These are phyloP conservation scores for Candida hispaniensis DNA, from an alignment of 805 yeast genomes.

Conservation along the genomic window DNA sequence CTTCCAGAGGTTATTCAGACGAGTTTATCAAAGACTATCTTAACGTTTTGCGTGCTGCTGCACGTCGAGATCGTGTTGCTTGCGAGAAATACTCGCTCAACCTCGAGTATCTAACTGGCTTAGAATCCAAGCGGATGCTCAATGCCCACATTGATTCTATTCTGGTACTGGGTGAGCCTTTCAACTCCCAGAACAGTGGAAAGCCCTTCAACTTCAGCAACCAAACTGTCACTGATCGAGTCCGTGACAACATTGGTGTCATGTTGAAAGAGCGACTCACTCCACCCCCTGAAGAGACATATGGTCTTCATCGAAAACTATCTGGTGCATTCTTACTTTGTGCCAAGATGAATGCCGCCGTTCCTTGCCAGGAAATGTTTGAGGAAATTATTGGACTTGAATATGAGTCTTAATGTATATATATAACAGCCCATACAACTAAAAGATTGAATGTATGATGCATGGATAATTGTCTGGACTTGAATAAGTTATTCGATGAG, in stretches of 20 bases:
- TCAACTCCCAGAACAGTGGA: slow-evolving; percentile 40
- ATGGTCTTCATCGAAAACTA: slow-evolving; percentile 88
- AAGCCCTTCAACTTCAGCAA: slow-evolving; percentile 55
- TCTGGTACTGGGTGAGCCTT: slow-evolving; percentile 86
- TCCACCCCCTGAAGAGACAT: slow-evolving; percentile 98
- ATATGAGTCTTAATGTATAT: slow-evolving; percentile 1
- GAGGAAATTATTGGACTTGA: slow-evolving; percentile 53
- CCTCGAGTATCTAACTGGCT: slow-evolving; percentile 84
- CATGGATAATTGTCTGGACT: too few species aligned
- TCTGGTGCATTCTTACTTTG: slow-evolving; percentile 90
- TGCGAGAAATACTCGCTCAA: slow-evolving; percentile 56
- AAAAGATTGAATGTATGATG: too few species aligned
- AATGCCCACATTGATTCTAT: slow-evolving; percentile 89
- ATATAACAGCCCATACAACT: too few species aligned
- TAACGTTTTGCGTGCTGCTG: slow-evolving; percentile 63
- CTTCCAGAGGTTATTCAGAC: slow-evolving; percentile 67
- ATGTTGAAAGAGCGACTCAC: slow-evolving; percentile 88
- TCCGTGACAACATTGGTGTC: slow-evolving; percentile 71
- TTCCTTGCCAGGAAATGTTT: slow-evolving; percentile 71
- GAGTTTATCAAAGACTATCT: slow-evolving; percentile 63
- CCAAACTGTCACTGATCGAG: slow-evolving; percentile 92
- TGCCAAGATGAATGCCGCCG: slow-evolving; percentile 70
- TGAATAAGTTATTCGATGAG: too few species aligned
- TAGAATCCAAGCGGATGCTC: slow-evolving; percentile 79
- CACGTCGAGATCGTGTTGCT: slow-evolving; percentile 48